phyloP scores from a whole-genome alignment of 2,329 filamentous ascomycete species.

The Mycosphaerella sp. region DNA sequence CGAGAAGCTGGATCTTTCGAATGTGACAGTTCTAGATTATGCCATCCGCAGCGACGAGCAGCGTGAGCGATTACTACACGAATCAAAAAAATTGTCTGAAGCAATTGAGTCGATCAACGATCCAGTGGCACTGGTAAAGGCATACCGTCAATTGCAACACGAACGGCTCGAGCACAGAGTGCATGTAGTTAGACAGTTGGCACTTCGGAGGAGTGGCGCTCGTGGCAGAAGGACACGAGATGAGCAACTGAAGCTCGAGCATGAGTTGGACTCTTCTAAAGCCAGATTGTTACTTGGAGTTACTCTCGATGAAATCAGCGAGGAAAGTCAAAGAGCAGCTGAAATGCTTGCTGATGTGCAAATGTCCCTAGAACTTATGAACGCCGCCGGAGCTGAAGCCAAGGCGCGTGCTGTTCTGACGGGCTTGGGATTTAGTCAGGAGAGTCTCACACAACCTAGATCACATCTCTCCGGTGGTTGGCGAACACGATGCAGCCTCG shows the following conservation, averaged over 20 bases:
- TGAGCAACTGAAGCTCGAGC: constrained; percentile 62
- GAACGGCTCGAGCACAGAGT: constrained; percentile 18
- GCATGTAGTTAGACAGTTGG: constrained; percentile 48
- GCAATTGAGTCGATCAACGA: constrained; percentile 13
- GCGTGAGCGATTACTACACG: constrained; percentile 19
- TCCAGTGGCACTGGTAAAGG: constrained; percentile 14
- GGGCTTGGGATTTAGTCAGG: constrained; percentile 65
- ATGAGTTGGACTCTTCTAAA: constrained; percentile 48
- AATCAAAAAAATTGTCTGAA: constrained; percentile 14
- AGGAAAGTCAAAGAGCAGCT: constrained; percentile 62
- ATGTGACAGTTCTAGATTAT: constrained; percentile 24
- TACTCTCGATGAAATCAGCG: constrained; percentile 50
- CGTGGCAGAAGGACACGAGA: constrained; percentile 72
- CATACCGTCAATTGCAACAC: constrained; percentile 17
- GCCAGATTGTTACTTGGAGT: constrained; percentile 42
- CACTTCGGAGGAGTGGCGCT: constrained; percentile 65
- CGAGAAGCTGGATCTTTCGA: neutral
- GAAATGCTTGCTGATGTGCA: constrained; percentile 45
- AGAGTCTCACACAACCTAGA: constrained; percentile 54
- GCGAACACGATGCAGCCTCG: constrained; percentile 41
- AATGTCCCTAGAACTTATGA: constrained; percentile 17
- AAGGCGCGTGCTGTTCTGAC: constrained; percentile 60
- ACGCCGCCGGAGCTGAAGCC: constrained; percentile 42
- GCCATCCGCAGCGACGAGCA: constrained; percentile 22
- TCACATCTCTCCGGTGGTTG: constrained; percentile 64